These are phyloP conservation scores for Cymbopogon citratus DNA, from an alignment of 176 grass and related monocot genomes.

Conservation along the genomic window DNA sequence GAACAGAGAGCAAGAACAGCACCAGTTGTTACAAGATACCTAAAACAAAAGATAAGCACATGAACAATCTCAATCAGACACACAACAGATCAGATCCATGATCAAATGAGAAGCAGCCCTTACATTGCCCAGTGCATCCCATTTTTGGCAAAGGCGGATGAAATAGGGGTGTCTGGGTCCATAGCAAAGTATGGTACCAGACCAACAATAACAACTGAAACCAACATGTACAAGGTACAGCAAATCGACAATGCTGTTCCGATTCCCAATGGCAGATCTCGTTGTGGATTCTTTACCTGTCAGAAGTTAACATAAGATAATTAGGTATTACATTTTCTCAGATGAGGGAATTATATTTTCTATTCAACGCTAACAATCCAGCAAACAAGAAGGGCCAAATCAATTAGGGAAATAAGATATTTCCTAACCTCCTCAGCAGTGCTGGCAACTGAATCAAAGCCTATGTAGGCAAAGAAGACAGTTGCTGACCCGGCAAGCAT, in stretches of 20 bases:
- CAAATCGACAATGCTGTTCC: constrained; percentile 53
- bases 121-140: constrained; percentile 80
- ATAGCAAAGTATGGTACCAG: constrained; percentile 83
- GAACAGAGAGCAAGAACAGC: constrained; percentile 81
- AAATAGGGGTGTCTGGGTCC: constrained; percentile 87
- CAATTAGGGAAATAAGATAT: neutral
- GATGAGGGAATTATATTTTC: neutral
- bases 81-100: neutral
- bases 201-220: constrained; percentile 75
- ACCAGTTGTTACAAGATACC: constrained; percentile 71
- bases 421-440: constrained; percentile 66
- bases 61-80: constrained; percentile 10
- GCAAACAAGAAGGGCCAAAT: neutral
- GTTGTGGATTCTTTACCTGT: constrained; percentile 76
- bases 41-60: constrained; percentile 16
- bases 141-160: constrained; percentile 58
- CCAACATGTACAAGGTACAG: constrained; percentile 76
- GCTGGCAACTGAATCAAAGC: constrained; percentile 80
- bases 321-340: neutral
- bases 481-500: constrained; percentile 80
- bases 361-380: neutral
- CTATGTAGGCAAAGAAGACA: constrained; percentile 83
- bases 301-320: constrained; percentile 4
- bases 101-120: constrained; percentile 3
- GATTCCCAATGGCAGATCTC: constrained; percentile 71